Percentiles rank a stretch among this genome's conserved stretches.
Evolutionary conservation across 768 basidiomycete genomes (phyloP).

Genomic region (Macrocybe gigantea): DNA sequence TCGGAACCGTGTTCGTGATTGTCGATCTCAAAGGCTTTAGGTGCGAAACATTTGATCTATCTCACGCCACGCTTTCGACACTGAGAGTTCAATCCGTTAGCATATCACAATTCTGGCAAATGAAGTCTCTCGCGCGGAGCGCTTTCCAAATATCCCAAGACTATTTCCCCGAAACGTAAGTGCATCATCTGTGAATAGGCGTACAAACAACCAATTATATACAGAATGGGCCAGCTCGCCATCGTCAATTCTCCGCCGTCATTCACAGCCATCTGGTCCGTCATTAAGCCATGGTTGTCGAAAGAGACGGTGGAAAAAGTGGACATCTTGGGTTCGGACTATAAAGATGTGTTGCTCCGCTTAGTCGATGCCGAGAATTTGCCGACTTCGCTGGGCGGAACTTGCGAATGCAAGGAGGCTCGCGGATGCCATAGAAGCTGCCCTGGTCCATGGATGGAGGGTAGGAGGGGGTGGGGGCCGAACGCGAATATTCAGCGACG

Average conservation of each 20-base stretch:
- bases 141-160: constrained; percentile 76
- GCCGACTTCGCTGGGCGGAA: constrained; percentile 56
- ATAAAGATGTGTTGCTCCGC: constrained; percentile 48
- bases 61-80: not conserved
- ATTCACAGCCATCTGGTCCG: constrained; percentile 68
- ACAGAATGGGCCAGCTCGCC: constrained; percentile 66
- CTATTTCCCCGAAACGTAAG: constrained; percentile 73
- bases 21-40: constrained; percentile 70
- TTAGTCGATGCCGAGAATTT: constrained; percentile 60
- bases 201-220: not conserved
- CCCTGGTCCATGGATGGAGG: constrained; percentile 69
- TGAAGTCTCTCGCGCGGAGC: constrained; percentile 54
- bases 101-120: constrained; percentile 69
- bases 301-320: constrained; percentile 69
- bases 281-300: constrained; percentile 67
- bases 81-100: constrained; percentile 23
- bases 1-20: constrained; percentile 55
- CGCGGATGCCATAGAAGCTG: constrained; percentile 60
- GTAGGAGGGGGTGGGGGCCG: constrained; percentile 41
- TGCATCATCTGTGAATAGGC: not conserved
- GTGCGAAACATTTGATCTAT: constrained; percentile 26
- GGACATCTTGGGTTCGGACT: constrained; percentile 58
- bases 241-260: constrained; percentile 70
- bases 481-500: too few relatives aligned
- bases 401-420: constrained; percentile 49